These are phyloP conservation scores for Trapa bicornis DNA, from an alignment of 345 rosid genomes.

Conservation along the genomic window DNA sequence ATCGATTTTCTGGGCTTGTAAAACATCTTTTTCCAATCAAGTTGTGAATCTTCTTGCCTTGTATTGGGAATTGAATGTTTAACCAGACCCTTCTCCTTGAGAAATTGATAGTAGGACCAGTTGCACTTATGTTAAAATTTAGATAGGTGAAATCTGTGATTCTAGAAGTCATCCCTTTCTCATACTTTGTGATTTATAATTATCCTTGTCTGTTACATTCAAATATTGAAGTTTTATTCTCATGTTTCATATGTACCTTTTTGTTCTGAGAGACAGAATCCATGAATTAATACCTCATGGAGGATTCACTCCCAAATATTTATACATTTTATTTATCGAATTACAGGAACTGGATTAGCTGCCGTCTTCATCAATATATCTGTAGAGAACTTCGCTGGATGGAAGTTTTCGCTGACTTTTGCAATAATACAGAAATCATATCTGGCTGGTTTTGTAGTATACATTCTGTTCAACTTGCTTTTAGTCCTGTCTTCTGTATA, in stretches of 20 bases:
- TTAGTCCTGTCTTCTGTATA: constrained; percentile 85
- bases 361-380: constrained; percentile 87
- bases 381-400: constrained; percentile 95
- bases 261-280: background rate
- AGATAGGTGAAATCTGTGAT: background rate
- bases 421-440: constrained; percentile 78
- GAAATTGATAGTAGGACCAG: background rate
- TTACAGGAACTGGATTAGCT: constrained; percentile 83
- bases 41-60: no score
- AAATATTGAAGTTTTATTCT: background rate
- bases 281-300: background rate
- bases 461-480: constrained; percentile 61
- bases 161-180: background rate
- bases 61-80: no score
- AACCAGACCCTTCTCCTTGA: no score
- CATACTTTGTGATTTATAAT: background rate
- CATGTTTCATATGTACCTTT: background rate
- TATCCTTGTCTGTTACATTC: background rate
- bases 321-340: background rate
- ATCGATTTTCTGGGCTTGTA: no score
- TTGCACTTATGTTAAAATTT: background rate
- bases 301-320: background rate
- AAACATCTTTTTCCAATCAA: no score
- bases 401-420: constrained; percentile 76
- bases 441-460: constrained; percentile 67